Conservation (phyloP, 208 protist species). For the Blechomonas ayalai region DNA sequence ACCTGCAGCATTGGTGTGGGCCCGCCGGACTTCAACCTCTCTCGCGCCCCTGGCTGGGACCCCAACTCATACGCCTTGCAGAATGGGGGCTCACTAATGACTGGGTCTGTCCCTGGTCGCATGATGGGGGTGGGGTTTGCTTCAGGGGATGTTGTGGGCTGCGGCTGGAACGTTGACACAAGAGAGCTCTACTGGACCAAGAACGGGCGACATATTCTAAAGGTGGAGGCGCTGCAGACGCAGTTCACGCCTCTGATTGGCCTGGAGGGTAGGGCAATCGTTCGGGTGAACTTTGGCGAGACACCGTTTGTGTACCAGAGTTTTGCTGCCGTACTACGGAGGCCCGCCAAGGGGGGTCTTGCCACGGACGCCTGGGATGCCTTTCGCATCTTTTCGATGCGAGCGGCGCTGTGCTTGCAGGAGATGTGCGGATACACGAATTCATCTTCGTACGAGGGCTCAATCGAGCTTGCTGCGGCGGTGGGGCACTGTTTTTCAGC, state of each 20-base stretch:
- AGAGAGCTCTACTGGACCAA: slow-evolving; percentile 75
- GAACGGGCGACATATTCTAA: slow-evolving; percentile 47
- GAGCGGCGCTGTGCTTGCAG: slow-evolving; percentile 35
- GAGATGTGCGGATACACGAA: slow-evolving; percentile 5
- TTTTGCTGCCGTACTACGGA: background rate
- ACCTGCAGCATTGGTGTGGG: slow-evolving; percentile 74
- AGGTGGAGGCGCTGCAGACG: slow-evolving; percentile 6
- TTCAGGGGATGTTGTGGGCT: slow-evolving; percentile 81
- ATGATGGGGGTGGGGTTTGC: slow-evolving; percentile 49
- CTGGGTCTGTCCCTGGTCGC: slow-evolving; percentile 29
- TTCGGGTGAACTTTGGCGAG: slow-evolving; percentile 81
- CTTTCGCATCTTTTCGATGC: slow-evolving; percentile 70
- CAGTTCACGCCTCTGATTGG: slow-evolving; percentile 66
- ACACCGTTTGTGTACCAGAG: slow-evolving; percentile 41
- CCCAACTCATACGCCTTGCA: slow-evolving; percentile 67
- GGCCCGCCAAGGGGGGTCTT: background rate
- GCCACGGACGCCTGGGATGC: slow-evolving; percentile 49
- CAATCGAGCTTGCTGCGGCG: slow-evolving; percentile 16
- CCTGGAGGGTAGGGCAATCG: slow-evolving; percentile 57
- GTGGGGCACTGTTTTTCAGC: slow-evolving; percentile 31
- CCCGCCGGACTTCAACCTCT: slow-evolving; percentile 66
- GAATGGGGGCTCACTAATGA: slow-evolving; percentile 68
- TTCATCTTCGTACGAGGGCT: slow-evolving; percentile 3
- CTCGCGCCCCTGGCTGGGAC: slow-evolving; percentile 77
- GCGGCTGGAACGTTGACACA: slow-evolving; percentile 61